These are phyloP conservation scores for Thelonectria discophora DNA, from an alignment of 2,329 filamentous ascomycete species.

Conservation along the genomic window DNA sequence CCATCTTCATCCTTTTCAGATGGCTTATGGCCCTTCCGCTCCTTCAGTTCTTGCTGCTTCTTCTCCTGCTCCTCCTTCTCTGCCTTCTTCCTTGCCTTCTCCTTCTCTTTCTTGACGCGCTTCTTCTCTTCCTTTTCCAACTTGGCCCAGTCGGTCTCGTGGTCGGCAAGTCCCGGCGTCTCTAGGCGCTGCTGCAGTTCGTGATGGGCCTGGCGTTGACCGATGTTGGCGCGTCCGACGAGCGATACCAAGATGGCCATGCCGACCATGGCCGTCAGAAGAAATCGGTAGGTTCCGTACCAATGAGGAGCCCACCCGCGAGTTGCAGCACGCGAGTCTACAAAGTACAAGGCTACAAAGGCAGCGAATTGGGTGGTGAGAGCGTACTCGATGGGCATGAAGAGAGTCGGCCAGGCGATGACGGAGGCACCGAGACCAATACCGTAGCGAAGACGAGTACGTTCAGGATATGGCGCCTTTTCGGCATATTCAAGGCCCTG, in stretches of 20 bases:
- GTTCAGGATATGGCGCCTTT: constrained; percentile 66
- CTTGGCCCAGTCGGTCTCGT: constrained; percentile 56
- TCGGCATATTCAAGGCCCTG: constrained; percentile 82
- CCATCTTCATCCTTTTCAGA: constrained; percentile 10
- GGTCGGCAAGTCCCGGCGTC: constrained; percentile 46
- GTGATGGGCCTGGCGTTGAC: constrained; percentile 41
- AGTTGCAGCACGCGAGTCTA: constrained; percentile 76
- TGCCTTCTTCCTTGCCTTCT: constrained; percentile 49
- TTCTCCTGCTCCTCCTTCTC: constrained; percentile 48
- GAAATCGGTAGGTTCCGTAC: constrained; percentile 91
- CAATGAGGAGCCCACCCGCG: constrained; percentile 83
- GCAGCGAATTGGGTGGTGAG: constrained; percentile 86
- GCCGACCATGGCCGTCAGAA: constrained; percentile 90
- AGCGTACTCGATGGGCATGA: constrained; percentile 85
- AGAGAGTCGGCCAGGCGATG: constrained; percentile 87
- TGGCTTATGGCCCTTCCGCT: constrained; percentile 41
- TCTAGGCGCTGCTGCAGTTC: constrained; percentile 52
- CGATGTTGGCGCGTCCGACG: constrained; percentile 82
- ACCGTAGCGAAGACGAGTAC: constrained; percentile 83
- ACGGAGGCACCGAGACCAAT: constrained; percentile 82
- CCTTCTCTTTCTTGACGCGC: constrained; percentile 49
- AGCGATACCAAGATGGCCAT: constrained; percentile 81
- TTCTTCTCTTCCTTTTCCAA: constrained; percentile 54
- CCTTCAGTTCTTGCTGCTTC: constrained; percentile 44
- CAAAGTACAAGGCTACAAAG: constrained; percentile 87